Percentiles rank a stretch among this genome's conserved stretches.
Conservation (phyloP, 1,284 basidiomycete genomes). For the Ustilago shanxiensis region DNA sequence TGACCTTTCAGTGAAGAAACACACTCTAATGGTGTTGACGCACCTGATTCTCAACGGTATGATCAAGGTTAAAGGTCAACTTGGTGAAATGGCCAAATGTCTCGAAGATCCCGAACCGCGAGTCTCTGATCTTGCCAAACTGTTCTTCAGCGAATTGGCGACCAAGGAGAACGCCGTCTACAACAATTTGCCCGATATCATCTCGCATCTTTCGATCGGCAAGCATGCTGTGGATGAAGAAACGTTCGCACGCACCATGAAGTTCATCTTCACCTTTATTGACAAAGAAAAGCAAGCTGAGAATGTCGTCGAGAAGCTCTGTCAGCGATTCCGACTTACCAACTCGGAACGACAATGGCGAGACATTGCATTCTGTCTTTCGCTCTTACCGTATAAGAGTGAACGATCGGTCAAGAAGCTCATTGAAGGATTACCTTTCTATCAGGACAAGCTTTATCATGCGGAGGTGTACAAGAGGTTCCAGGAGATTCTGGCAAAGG, state of each 20-base stretch:
- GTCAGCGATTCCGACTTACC: conserved; percentile 80
- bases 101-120: conserved; percentile 90
- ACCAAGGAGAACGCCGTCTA: conserved; percentile 99
- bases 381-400: conserved; percentile 94
- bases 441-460: conserved; percentile 96
- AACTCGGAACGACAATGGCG: conserved; percentile 94
- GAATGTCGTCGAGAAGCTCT: conserved; percentile 70
- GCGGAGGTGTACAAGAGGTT: conserved; percentile 85
- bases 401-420: conserved; percentile 96
- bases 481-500: conserved; percentile 84
- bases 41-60: conserved; percentile 98
- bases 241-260: conserved; percentile 90
- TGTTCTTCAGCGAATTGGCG: conserved; percentile 96
- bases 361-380: conserved; percentile 95
- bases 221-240: conserved; percentile 94
- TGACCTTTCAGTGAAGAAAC: conserved; percentile 94
- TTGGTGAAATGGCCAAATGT: conserved; percentile 99
- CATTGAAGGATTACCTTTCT: conserved; percentile 78
- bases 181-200: conserved; percentile 85
- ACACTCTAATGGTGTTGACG: conserved; percentile 98
- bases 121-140: conserved; percentile 90
- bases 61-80: conserved; percentile 99
- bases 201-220: conserved; percentile 84
- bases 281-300: conserved; percentile 78
- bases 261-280: conserved; percentile 95